Base-by-base conservation (phyloP, 495 filamentous ascomycete species). In the Talaromyces stipitatus region DNA sequence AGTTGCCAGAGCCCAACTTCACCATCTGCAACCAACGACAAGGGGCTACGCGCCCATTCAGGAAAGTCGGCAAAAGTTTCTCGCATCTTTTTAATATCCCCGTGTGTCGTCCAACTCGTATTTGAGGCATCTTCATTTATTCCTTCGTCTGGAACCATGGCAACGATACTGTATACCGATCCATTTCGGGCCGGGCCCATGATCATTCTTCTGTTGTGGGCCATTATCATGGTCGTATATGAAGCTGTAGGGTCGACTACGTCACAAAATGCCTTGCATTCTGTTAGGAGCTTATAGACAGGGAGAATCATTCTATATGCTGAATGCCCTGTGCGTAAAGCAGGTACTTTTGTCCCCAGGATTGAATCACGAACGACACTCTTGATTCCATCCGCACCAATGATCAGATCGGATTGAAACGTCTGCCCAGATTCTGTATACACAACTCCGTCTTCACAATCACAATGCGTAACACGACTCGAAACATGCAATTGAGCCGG, bases 51-150 rank as follows among this genome's bases (percentile, higher is more conserved):
- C 0, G 73, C 54, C 63, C 67, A 72, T 0, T 45, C 18, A 2
- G 71, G 66, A 38, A 70, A 76, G 27, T 73, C 69, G 0, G 63
- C 56, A 47, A 75, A 79, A 0, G 69, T 66, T 9, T 68, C 50
- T 16, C 72, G 26, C 61, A 77, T 71, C 50, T 72, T 72, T 0
- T 66, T 47, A 8, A 63, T 54, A 22, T 68, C 55, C 6, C 71
- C 75, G 22, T 70, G 62, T 10, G 64, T 60, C 18, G 62, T 58
- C 67, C 69, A 69, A 9, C 50, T 53, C 32, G 26, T 22, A n/a
- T 46, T 24, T 22, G 43, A 7, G 4, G 43, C 1, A 16, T 46
- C 43, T 46, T 46, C 43, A 16, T 46, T 29, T 14, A 30, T 53
- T 10, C 32, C 50, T 18, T 53, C 61, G 36, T 66, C 64, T 18